Evolutionary conservation across 352 stramenopile species (phyloP).

Genomic region (Elongisporangium senticosum): DNA sequence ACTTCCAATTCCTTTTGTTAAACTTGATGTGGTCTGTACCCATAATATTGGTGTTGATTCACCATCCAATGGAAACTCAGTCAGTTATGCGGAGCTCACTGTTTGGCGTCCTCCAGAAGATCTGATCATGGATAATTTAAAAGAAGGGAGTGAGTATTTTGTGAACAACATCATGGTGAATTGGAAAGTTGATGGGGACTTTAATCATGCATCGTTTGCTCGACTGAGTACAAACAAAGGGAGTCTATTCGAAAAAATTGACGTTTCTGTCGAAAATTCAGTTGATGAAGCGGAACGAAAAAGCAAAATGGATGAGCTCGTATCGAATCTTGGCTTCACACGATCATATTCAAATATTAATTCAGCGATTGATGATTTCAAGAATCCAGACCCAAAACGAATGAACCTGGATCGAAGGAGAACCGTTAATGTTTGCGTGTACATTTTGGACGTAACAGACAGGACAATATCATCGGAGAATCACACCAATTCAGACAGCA

Average conservation of each 20-base stretch:
- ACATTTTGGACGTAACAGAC: slow-evolving; percentile 26
- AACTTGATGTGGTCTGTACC: slow-evolving; percentile 59
- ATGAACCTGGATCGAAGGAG: slow-evolving; percentile 8
- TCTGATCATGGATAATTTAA: slow-evolving; percentile 27
- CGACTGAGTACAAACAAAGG: slow-evolving; percentile 63
- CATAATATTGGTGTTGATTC: slow-evolving; percentile 17
- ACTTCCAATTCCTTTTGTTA: slow-evolving; percentile 54
- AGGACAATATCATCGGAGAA: neutral
- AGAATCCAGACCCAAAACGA: neutral
- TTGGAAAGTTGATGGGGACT: slow-evolving; percentile 49
- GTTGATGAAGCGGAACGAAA: neutral
- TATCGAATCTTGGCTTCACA: neutral
- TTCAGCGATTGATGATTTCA: neutral
- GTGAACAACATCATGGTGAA: slow-evolving; percentile 56
- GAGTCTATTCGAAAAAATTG: slow-evolving; percentile 32
- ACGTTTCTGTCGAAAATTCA: neutral
- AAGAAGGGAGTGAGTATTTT: slow-evolving; percentile 53
- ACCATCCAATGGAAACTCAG: slow-evolving; percentile 2
- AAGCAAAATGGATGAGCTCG: neutral
- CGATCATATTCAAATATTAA: neutral
- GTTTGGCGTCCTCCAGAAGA: slow-evolving; percentile 63
- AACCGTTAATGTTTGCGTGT: slow-evolving; percentile 49
- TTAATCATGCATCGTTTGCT: slow-evolving; percentile 32
- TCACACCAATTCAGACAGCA: neutral
- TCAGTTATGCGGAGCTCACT: slow-evolving; percentile 40